Conservation (phyloP, 192 early-diverging fungal species). For the Umbelopsis isabellina region DNA sequence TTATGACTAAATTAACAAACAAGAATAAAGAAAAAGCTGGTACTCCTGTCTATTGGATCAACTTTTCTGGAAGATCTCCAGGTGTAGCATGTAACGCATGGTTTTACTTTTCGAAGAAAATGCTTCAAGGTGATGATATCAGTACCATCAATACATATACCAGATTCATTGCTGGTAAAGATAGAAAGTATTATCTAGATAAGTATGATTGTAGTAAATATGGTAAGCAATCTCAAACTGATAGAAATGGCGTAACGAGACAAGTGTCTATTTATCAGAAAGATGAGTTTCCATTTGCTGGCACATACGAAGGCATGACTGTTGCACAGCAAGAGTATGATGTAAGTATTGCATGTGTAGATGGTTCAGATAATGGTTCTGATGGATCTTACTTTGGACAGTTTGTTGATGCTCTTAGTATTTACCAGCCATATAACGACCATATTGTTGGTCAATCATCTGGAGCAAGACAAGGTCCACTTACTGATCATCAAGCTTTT, state of each 20-base stretch:
- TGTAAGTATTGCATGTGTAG: neutral
- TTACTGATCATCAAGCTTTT: neutral
- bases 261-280: neutral
- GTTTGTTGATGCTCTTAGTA: neutral
- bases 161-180: neutral
- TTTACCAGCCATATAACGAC: neutral
- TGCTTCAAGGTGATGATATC: neutral
- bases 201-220: conserved; percentile 4
- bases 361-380: neutral
- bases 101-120: neutral
- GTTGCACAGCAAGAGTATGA: neutral
- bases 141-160: neutral
- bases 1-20: neutral
- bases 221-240: neutral
- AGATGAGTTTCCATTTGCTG: neutral
- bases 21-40: neutral
- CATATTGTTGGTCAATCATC: neutral
- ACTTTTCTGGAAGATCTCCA: neutral
- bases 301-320: neutral
- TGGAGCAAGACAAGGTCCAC: neutral
- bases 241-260: neutral
- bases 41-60: conserved; percentile 3
- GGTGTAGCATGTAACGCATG: neutral
- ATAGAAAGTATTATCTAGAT: neutral
- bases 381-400: neutral